Base-by-base conservation (phyloP, 2,329 filamentous ascomycete species). In the Claviceps cyperi region DNA sequence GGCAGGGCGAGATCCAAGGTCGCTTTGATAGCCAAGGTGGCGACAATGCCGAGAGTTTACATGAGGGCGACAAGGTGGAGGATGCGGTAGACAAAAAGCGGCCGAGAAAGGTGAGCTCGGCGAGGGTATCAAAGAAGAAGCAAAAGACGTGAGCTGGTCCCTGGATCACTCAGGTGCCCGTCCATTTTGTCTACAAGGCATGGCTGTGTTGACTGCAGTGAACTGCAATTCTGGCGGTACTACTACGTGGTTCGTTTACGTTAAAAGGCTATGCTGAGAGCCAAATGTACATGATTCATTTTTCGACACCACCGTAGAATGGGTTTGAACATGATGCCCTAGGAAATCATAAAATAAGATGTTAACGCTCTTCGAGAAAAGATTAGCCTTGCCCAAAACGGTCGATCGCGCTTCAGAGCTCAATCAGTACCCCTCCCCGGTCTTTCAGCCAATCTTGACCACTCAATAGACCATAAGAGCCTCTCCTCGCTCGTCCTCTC, bases 1-100 rank as follows among this genome's bases (percentile, higher is more conserved):
- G 52, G 11, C 54, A 59, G 2, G 67, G 63, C 0, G 69, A 73
- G 57, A 66, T 73, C 50, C 67, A 67, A 53, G 68, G 66, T 4
- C 56, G 62, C 19, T 60, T 62, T 7, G 57, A 64, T 22, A 63
- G 60, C 24, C 61, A 66, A 21, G 58, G 63, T 37, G 64, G 62
- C 2, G 65, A 62, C 44, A 55, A 60, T 39, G 66, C 64, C 0
- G 66, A 32, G 28, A 32, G 9, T 32, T 32, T 9, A 9, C 28
- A 64, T 45, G 60, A 59, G 2, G 61, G 55, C 11, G 58, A 61
- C 11, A 54, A 56, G 1, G 55, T 38, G 15, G 19, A 17, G 45
- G 35, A 8, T 4, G 43, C 49, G 4, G 47, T 44, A 1, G 55
- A 53, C 6, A 44, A 54, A 13, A 66, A 66, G 54, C 54, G 63